Conservation (phyloP, 2,329 filamentous ascomycete genomes). For the Aspergillaceae sp. region DNA sequence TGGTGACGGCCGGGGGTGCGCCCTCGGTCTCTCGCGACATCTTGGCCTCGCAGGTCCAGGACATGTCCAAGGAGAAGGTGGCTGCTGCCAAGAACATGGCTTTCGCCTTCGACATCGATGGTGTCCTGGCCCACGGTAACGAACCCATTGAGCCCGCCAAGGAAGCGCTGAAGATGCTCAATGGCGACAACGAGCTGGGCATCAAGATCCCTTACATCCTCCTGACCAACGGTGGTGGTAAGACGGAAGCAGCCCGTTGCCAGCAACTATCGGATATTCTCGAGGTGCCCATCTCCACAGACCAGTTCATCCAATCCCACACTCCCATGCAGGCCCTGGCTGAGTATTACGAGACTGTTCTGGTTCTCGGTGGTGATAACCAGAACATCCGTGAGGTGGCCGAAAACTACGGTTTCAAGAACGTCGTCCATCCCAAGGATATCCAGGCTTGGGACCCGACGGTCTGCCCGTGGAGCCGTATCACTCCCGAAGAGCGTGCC, state of each 20-base stretch:
- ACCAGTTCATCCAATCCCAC: conserved; percentile 71
- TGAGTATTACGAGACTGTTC: conserved; percentile 68
- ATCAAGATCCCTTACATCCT: conserved; percentile 72
- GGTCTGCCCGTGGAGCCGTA: conserved; percentile 60
- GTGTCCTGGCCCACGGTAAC: conserved; percentile 66
- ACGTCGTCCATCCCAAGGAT: conserved; percentile 65
- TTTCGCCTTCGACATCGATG: conserved; percentile 63
- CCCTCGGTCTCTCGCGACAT: conserved; percentile 55
- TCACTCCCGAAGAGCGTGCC: conserved; percentile 59
- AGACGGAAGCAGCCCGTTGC: conserved; percentile 57
- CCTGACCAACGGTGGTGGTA: conserved; percentile 66
- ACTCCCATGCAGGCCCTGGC: conserved; percentile 67
- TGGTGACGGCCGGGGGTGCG: conserved; percentile 40
- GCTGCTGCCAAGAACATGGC: conserved; percentile 67
- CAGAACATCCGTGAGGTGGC: conserved; percentile 66
- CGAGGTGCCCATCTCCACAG: conserved; percentile 54
- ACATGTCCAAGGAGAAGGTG: conserved; percentile 58
- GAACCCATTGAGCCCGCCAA: conserved; percentile 60
- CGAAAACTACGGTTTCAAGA: conserved; percentile 64
- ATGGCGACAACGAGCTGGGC: conserved; percentile 67
- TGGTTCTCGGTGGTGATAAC: conserved; percentile 67
- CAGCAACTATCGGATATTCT: conserved; percentile 61
- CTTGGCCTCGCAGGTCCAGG: conserved; percentile 61
- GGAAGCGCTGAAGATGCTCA: conserved; percentile 60
- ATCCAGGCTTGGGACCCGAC: conserved; percentile 61